Base-by-base conservation (phyloP, 257 asterid species). In the Penstemon eatonii region DNA sequence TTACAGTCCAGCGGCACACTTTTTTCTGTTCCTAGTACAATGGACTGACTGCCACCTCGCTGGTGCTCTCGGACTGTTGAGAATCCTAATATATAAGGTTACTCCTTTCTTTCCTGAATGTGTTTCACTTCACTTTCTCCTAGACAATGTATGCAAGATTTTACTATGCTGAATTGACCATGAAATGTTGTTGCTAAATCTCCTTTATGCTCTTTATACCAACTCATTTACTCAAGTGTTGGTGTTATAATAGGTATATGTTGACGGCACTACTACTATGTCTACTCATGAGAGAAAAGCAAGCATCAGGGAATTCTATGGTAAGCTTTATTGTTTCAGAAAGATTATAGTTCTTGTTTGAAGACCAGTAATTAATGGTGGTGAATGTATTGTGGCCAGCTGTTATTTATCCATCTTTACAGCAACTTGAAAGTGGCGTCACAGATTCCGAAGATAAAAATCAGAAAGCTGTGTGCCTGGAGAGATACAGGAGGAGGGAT, bases 11-110 rank as follows among this genome's bases (percentile, higher is more conserved):
- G 98, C 95, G 13, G 98, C 98, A 0, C 97, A 85, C 66, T 76
- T 92, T 65, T 83, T 92, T 76, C 95, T 90, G 65, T 92, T 92
- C 73, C 85, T 92, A 37, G 98, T 92, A 37, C 97, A 90, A 44
- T 92, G 98, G 98, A 88, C 96, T 43, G 97, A 90, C 66, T 90
- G 95, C 78, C 78, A 88, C 76, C 96, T 92, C 11, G 98, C 98
- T 1, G 98, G 98, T 56, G 93, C 98, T 65, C 98, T 92, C 42
- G 98, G 98, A 47, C 83, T 93, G 66, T 68, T 93, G 84, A 81
- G 98, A 61, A 83, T 93, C 78, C 82, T 93, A 42, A 90, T 90
- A 68, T 93, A 93, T 74, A 93, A 90, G 96, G 98, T 90, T 9
- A 40, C 56, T 56, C 64, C 25, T 74, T 51, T 33, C 60, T 57